Evolutionary conservation across 2,329 filamentous ascomycete genomes (phyloP), one percentile per base, ranked within the genome.

Genomic region (Beauveria asiatica): DNA sequence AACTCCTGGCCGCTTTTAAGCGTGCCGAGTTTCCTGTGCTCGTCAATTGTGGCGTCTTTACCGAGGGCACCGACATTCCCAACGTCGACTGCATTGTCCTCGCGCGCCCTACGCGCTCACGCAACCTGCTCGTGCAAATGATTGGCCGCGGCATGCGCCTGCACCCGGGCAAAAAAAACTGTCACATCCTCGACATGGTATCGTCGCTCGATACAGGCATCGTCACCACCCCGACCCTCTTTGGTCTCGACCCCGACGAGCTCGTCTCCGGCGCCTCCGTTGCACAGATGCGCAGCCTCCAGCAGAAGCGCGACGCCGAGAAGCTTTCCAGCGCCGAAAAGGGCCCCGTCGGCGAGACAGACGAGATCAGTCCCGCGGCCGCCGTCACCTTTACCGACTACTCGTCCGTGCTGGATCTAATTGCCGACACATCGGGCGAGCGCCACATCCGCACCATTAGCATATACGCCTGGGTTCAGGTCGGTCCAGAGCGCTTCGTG

Each of bases 111-210:
- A 99, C 94, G 1, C 86, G 87, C 66, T 97, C 94, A 17, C 85
- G 89, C n/a, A 97, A 97, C 67, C 77, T 99, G 2, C 83, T 99
- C 1, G 85, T 97, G 1, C 94, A 99, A 73, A 99, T 99, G 94
- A 96, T 99, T 63, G 94, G 94, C 0, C 83, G 94, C 67, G 94
- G 94, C 5, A 89, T 99, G 84, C 85, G 94, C 46, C 76, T 97
- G 44, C 82, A 90, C 70, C 79, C 86, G 1, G 88, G 83, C 13
- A 99, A 99, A 73, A 76, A 86, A 44, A 84, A 97, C 69, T 99
- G 94, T 66, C 94, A 97, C 71, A 80, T 99, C 62, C 95, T 99
- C 68, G 94, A 99, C 72, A 92, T 99, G 85, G 94, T 97, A 0
- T 88, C 92, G 0, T 91, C 86, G 42, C 77, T 97, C 23, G 85